Evolutionary conservation across 441 rosid genomes (phyloP), one percentile per base, ranked within the genome.

Genomic region (Gossypium lobatum): DNA sequence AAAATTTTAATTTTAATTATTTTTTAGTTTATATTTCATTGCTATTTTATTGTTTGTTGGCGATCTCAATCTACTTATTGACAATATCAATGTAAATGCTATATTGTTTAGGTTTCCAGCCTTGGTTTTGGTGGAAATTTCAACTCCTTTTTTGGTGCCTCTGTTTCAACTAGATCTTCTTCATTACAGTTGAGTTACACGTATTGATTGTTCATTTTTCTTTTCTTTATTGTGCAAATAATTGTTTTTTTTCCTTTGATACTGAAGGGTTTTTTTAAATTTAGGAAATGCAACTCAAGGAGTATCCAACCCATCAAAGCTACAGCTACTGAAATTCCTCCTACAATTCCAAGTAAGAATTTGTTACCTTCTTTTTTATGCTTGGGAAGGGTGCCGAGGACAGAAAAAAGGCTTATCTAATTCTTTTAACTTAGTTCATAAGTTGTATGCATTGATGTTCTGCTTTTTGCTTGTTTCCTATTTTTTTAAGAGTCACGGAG

Each of bases 251-350:
- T 31, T 31, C 3, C 70, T 58, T 4, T 37, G 13, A 18, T 64
- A 11, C 61, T 1, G 31, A 57, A 17, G 34, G 4, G 3, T 23
- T 23, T 23, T n/a, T 57, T 23, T 70, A 73, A 70, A 58, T 45
- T 23, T 84, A 95, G 96, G 72, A 81, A 64, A 70, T 73, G 85
- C 86, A 73, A 58, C 50, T 78, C 68, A 20, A 80, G 74, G 80
- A 83, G 79, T 62, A 73, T 87, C 65, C 92, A 85, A 68, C 90
- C 95, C 17, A 75, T 90, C 85, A 86, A 80, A 84, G 97, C 98
- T 73, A 93, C 93, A 0, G 99, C 97, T 52, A 88, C 95, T 0
- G 84, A 85, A 80, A 77, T 82, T 60, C 98, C 98, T 71, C 87
- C 92, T n/a, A 73, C 84, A 6, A 70, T 90, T 70, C 83, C 72